phyloP scores from a whole-genome alignment of 148 eudicot genomes.

The Rhododendron kiyosumense region DNA sequence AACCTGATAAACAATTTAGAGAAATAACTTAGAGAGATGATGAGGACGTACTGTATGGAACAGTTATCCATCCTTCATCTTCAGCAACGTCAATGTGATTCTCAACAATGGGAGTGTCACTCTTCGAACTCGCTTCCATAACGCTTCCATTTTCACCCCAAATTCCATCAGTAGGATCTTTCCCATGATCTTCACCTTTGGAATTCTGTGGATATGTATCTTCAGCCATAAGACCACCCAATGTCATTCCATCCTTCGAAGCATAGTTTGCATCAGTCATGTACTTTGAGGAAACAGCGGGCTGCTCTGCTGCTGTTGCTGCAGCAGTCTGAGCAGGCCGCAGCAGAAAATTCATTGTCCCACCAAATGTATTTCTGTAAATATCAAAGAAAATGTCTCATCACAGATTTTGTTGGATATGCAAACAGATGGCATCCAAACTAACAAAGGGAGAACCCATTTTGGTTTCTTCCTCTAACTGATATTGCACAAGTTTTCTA shows the following conservation, averaged over 20 bases:
- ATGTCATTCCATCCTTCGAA: constrained; percentile 35
- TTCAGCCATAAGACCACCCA: constrained; percentile 66
- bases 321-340: constrained; percentile 60
- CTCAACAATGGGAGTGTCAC: constrained; percentile 42
- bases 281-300: constrained; percentile 21
- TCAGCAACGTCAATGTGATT: constrained; percentile 69
- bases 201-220: constrained; percentile 34
- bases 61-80: constrained; percentile 77
- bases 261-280: constrained; percentile 29
- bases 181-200: constrained; percentile 21
- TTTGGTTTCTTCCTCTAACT: background rate
- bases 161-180: constrained; percentile 16
- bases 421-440: background rate
- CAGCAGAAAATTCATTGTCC: constrained; percentile 81
- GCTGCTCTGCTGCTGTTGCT: constrained; percentile 42
- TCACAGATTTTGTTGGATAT: background rate
- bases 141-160: constrained; percentile 24
- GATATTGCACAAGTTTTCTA: background rate
- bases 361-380: constrained; percentile 22
- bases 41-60: constrained; percentile 54
- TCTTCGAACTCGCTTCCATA: constrained; percentile 23
- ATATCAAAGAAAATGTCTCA: background rate
- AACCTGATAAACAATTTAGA: background rate
- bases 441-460: background rate
- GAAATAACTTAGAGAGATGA: background rate